These are phyloP conservation scores for Entomortierella chlamydospora DNA, from an alignment of 192 early-diverging fungal species.

Conservation along the genomic window DNA sequence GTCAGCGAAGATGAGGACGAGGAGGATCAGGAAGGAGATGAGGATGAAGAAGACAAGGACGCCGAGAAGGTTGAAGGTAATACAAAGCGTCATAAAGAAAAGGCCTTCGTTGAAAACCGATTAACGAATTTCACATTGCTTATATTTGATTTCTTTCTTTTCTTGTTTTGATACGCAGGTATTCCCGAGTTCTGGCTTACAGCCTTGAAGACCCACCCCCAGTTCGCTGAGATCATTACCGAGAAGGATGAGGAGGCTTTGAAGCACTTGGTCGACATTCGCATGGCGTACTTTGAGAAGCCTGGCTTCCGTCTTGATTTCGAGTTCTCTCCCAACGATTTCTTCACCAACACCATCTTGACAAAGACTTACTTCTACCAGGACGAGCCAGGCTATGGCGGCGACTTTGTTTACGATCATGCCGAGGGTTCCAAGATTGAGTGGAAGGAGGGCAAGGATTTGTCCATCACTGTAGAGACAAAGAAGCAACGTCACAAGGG, in stretches of 20 bases:
- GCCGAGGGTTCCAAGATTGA: constrained; percentile 91
- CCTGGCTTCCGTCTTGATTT: constrained; percentile 97
- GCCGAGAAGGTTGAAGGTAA: constrained; percentile 54
- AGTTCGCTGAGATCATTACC: constrained; percentile 88
- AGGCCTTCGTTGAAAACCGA: no score
- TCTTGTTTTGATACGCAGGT: constrained; percentile 57
- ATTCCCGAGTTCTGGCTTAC: constrained; percentile 99
- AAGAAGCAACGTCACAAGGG: constrained; percentile 99
- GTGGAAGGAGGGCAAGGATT: constrained; percentile 98
- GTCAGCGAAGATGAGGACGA: constrained; percentile 73
- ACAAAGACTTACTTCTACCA: constrained; percentile 95
- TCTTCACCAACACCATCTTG: constrained; percentile 88
- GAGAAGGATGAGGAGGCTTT: constrained; percentile 92
- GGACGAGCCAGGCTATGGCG: constrained; percentile 82
- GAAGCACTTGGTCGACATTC: constrained; percentile 92
- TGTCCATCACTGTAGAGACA: constrained; percentile 93
- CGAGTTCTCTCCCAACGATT: constrained; percentile 89
- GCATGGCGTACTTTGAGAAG: constrained; percentile 85
- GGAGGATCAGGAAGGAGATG: constrained; percentile 66
- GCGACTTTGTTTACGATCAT: constrained; percentile 92
- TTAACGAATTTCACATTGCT: no score
- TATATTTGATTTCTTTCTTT: no score
- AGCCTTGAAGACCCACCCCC: constrained; percentile 87
- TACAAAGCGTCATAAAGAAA: no score
- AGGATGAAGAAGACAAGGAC: constrained; percentile 57